Evolutionary conservation across 768 basidiomycete genomes (phyloP).

Genomic region (Suillus hirtellus): DNA sequence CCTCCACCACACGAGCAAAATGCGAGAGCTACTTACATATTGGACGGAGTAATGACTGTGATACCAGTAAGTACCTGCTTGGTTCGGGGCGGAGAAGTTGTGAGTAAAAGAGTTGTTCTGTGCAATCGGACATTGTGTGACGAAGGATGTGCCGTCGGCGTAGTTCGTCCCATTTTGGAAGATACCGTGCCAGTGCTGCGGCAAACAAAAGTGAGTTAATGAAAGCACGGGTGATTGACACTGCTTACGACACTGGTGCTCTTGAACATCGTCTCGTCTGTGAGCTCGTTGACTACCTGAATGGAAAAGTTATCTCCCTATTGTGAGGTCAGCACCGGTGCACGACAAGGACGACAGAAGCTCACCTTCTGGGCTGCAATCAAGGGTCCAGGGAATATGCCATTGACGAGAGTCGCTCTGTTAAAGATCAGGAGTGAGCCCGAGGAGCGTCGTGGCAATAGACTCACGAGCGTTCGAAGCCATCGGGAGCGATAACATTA

Average conservation of each 20-base stretch:
- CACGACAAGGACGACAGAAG: too few species aligned
- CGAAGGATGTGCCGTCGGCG: not conserved
- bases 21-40: not conserved
- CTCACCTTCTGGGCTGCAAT: too few species aligned
- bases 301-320: not conserved
- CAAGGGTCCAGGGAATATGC: too few species aligned
- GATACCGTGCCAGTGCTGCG: not conserved
- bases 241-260: not conserved
- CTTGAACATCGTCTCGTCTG: not conserved
- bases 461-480: conserved; percentile 42
- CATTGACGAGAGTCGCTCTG: too few species aligned
- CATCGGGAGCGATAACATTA: conserved; percentile 45
- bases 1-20: not conserved
- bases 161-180: not conserved
- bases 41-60: not conserved
- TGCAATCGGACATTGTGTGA: too few species aligned
- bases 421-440: too few species aligned
- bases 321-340: too few species aligned
- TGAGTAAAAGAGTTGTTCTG: too few species aligned
- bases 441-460: not conserved
- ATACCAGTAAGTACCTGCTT: not conserved
- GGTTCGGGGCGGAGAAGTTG: too few species aligned
- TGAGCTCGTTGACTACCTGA: not conserved
- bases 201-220: not conserved
- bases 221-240: not conserved